Percentiles rank a stretch among this genome's conserved stretches.
These are phyloP conservation scores for Phytomonas sp. DNA, from an alignment of 208 protist species.

Conservation along the genomic window DNA sequence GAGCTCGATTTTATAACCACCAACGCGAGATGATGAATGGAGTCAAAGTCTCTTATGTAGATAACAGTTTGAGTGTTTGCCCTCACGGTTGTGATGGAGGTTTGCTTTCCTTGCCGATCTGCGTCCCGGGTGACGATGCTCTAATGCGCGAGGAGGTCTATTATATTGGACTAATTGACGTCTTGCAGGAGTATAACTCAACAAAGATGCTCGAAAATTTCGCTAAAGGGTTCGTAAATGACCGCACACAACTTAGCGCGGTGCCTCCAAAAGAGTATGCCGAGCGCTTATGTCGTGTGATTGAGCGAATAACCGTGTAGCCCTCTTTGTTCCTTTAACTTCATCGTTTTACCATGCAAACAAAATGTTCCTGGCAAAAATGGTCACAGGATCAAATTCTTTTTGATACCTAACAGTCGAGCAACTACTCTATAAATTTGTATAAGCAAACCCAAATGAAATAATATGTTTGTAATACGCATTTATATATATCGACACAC, in stretches of 20 bases:
- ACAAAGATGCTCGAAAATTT: conserved; percentile 81
- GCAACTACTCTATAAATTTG: neutral
- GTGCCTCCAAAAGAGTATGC: conserved; percentile 80
- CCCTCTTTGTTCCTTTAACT: neutral
- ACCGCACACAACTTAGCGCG: conserved; percentile 70
- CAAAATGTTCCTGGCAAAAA: neutral
- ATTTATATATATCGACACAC: no score
- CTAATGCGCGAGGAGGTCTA: conserved; percentile 78
- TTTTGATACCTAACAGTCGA: neutral
- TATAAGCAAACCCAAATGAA: neutral
- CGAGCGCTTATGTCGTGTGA: conserved; percentile 59
- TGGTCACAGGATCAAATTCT: neutral
- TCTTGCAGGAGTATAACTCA: conserved; percentile 86
- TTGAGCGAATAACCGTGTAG: conserved; percentile 76
- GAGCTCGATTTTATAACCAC: neutral
- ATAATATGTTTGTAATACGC: neutral
- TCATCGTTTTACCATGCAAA: neutral
- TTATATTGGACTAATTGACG: conserved; percentile 91
- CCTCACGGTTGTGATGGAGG: conserved; percentile 77
- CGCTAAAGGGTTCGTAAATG: conserved; percentile 72
- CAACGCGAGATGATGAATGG: neutral
- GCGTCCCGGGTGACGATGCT: conserved; percentile 48
- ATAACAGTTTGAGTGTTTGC: conserved; percentile 45
- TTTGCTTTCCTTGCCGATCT: conserved; percentile 72
- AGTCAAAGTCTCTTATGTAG: neutral